Base-by-base conservation (phyloP, 495 filamentous ascomycete genomes). In the Wilcoxina mikolae region DNA sequence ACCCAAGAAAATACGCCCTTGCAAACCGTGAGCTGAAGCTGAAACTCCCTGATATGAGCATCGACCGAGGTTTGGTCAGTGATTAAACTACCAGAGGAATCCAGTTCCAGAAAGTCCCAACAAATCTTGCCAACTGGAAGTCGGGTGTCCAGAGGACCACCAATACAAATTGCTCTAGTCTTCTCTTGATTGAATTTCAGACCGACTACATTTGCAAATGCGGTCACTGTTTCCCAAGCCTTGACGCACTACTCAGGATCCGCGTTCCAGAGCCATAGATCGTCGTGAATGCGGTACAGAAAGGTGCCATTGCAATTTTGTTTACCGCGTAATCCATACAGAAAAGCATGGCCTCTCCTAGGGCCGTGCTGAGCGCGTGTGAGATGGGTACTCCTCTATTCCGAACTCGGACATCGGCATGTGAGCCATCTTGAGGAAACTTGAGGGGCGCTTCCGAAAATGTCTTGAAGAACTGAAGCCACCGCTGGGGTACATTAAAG, bases 281-380 rank as follows among this genome's bases (percentile, higher is more conserved):
- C 80, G 58, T 83, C 80, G 54, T 81, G 74, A 31, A 83, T 69
- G 4, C 81, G 78, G 56, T 79, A 81, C 12, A 84, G 65, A 28
- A 74, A 69, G 4, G 69, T 65, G 3, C 76, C 68, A 4, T 76
- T 61, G 80, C 74, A 7, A 61, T 61, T 53, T 82, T 76, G 53
- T 84, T 85, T 39, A 85, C 73, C 1, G 77, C 68, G 54, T 76
- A 81, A 57, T 85, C 81, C 64, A 84, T 72, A 56, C 75, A 78
- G 63, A 83, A 83, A 0, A 85, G 66, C 10, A 82, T 66, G 0
- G 71, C 69, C 55, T 85, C 81, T 3, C 78, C 77, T 42, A 82
- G 74, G 35, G 77, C 62, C 41, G 76, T 70, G 20, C 76, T 79
- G 10, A 85, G 67, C 3, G 69, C 69, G 61, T 84, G 79, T 23